Evolutionary conservation across 495 filamentous ascomycete genomes (phyloP).

Genomic region (Tetracladium setigerum): DNA sequence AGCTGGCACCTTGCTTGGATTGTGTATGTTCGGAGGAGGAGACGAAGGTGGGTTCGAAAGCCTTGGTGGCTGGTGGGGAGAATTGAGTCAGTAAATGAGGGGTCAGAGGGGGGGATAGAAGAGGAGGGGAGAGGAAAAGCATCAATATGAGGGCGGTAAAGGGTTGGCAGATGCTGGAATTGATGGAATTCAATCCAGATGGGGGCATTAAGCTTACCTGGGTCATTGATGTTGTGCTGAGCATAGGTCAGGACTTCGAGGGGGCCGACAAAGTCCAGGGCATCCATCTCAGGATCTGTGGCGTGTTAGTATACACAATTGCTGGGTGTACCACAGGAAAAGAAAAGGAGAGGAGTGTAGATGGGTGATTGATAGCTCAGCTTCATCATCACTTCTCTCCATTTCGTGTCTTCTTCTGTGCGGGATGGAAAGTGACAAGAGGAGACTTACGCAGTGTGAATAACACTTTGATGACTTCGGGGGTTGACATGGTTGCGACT

Average conservation of each 20-base stretch:
- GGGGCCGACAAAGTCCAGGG: conserved; percentile 60
- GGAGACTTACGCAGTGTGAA: conserved; percentile 28
- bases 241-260: conserved; percentile 55
- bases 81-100: conserved; percentile 2
- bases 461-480: conserved; percentile 40
- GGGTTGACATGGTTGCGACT: conserved; percentile 22
- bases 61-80: conserved; percentile 35
- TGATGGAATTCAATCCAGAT: conserved; percentile 2
- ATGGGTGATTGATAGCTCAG: no score
- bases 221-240: conserved; percentile 52
- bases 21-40: conserved; percentile 45
- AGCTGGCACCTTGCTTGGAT: conserved; percentile 66
- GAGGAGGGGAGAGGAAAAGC: neutral
- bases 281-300: conserved; percentile 34
- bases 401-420: no score
- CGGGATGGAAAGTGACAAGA: no score
- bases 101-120: neutral
- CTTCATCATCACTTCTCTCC: no score
- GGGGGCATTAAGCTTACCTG: conserved; percentile 36
- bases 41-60: conserved; percentile 64
- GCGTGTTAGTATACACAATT: conserved; percentile 4
- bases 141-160: conserved; percentile 5
- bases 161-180: conserved; percentile 5
- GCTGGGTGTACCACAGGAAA: no score
- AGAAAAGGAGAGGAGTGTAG: no score